Percentiles rank a stretch among this genome's conserved stretches.
These are phyloP conservation scores for Candida orba DNA, from an alignment of 805 yeast genomes.

Conservation along the genomic window DNA sequence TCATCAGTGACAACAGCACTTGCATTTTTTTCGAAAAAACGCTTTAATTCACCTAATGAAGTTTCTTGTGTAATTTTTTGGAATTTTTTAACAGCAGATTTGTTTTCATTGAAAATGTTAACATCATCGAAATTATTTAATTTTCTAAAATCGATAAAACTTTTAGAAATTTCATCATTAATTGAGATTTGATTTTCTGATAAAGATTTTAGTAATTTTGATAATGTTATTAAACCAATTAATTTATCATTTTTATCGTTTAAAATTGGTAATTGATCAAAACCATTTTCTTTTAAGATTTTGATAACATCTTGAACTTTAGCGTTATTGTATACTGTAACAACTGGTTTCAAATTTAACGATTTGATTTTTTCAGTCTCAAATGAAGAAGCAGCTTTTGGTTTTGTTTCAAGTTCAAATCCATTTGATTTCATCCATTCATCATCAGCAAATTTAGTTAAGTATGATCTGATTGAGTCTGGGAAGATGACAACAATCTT, in stretches of 20 bases:
- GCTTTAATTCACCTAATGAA: slow-evolving; percentile 58
- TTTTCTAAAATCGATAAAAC: slow-evolving; percentile 69
- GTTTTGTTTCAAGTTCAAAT: slow-evolving; percentile 48
- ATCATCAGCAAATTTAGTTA: slow-evolving; percentile 83
- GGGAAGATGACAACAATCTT: slow-evolving; percentile 78
- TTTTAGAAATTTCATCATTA: slow-evolving; percentile 47
- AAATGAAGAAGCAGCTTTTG: slow-evolving; percentile 37
- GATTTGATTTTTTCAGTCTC: slow-evolving; percentile 57
- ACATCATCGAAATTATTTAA: slow-evolving; percentile 53
- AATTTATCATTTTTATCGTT: slow-evolving; percentile 39
- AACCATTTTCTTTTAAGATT: slow-evolving; percentile 65
- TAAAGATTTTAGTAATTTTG: slow-evolving; percentile 59
- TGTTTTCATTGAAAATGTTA: slow-evolving; percentile 54
- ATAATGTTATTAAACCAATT: slow-evolving; percentile 70
- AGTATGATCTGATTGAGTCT: slow-evolving; percentile 78
- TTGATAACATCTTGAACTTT: slow-evolving; percentile 59
- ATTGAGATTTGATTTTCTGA: slow-evolving; percentile 52
- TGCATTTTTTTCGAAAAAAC: slow-evolving; percentile 78
- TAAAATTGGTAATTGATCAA: slow-evolving; percentile 81
- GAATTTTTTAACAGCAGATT: slow-evolving; percentile 60
- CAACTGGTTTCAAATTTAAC: slow-evolving; percentile 72
- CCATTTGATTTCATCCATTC: slow-evolving; percentile 84
- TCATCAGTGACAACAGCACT: slow-evolving; percentile 75
- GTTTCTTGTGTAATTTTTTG: slow-evolving; percentile 60
- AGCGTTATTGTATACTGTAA: slow-evolving; percentile 57